Base-by-base conservation (phyloP, 306 rosid genomes). In the Trichosanthes cucumerina region DNA sequence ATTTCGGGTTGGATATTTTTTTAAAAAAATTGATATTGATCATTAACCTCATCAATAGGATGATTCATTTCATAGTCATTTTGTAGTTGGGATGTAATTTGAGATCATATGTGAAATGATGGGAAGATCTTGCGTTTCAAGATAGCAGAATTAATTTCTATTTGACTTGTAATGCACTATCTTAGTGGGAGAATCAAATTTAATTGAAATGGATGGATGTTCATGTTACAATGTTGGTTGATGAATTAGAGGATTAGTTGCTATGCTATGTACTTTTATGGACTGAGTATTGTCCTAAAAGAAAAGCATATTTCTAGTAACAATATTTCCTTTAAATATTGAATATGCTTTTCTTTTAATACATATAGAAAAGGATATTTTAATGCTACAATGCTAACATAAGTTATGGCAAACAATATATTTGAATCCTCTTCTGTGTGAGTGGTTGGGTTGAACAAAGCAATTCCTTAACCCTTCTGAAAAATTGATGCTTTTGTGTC, bases 1-100 rank as follows among this genome's bases (percentile, higher is more conserved):
- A 19, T 18, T 6, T 9, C 3, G 5, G 72, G 43, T 66, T 63
- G 18, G 21, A 28, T 3, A 11, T 1, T 7, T 18, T 38, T 23
- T 57, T 59, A 12, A 4, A 18, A 4, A 18, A 39, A 41, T 21
- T 41, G 14, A 41, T 41, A 21, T 68, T n/a, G 52, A 68, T 23
- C 11, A 3, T 41, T 69, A 31, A 43, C 53, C 75, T 69, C 75
- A 41, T 68, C 52, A 14, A 21, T 68, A 31, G n/a, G 33, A 41
- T 21, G 54, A 43, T 43, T 70, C 18, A 12, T 39, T 43, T 70
- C 18, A 12, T 39, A 69, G 31, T 43, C n/a, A 43, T 68, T 68
- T 68, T 68, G 75, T 66, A 39, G 74, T 36, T 66, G 52, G 33
- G 74, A 66, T 68, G 75, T n/a, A 70, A 70, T n/a, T 43, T 70